Base-by-base conservation (phyloP, 495 filamentous ascomycete species). In the Rhypophila decipiens region DNA sequence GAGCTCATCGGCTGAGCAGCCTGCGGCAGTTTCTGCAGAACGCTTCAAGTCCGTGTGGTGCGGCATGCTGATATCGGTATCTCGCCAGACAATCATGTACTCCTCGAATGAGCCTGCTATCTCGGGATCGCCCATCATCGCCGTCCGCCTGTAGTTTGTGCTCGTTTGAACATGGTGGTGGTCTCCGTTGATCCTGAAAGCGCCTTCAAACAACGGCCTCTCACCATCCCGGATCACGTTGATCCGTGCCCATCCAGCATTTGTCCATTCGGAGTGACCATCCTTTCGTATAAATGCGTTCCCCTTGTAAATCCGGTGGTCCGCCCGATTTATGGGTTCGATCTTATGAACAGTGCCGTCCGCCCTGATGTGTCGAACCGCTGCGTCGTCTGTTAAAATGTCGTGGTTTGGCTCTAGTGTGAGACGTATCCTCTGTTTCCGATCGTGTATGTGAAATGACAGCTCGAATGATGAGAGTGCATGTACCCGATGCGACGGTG, bases 391-490 rank as follows among this genome's bases (percentile, higher is more conserved):
- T 20, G 81, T 74, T 20, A 96, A 71, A 44, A 97, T 86, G 66
- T 96, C 88, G 66, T 95, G 81, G 58, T 96, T 98, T 21, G 93
- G 93, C 63, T 95, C 84, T 29, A 97, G 77, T 40, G 78, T 74
- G 37, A 98, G 77, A 53, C 87, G 88, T 50, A 97, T 71, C 39
- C 78, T 77, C 55, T 89, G 81, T 47, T 72, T 65, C 35, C 76
- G 72, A 51, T 78, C 70, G 54, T 87, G 83, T 35, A 95, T 66
- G 36, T 75, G 69, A 65, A 98, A 96, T 23, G 78, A 79, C 52
- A 97, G 66, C 57, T 93, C 85, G 64, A 97, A 97, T 17, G 80
- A 71, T 11, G 88, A 84, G 36, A 85, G 73, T 18, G 87, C 82
- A 60, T 90, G 83, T 24, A 95, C 79, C 48, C 84, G 78, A 56